These are phyloP conservation scores for Dactylellina parvicollis DNA, from an alignment of 2,329 filamentous ascomycete genomes.

Conservation along the genomic window DNA sequence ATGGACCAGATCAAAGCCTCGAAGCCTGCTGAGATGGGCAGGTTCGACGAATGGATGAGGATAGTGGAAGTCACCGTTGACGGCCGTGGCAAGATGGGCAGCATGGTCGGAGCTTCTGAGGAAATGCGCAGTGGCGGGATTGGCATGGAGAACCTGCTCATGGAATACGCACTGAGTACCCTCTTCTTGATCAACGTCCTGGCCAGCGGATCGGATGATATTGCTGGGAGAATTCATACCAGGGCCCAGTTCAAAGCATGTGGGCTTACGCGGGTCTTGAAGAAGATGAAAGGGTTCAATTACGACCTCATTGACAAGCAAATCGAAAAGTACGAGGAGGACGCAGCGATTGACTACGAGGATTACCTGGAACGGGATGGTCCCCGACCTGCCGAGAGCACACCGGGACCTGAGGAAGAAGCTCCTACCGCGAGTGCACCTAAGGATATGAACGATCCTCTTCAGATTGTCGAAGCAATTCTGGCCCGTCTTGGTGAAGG, in stretches of 20 bases:
- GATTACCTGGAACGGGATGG: constrained; percentile 90
- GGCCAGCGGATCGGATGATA: constrained; percentile 85
- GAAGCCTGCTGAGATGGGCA: constrained; percentile 87
- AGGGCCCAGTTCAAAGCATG: constrained; percentile 95
- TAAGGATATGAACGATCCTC: constrained; percentile 90
- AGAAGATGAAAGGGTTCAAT: constrained; percentile 97
- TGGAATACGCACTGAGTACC: constrained; percentile 97
- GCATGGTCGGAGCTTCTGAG: constrained; percentile 93
- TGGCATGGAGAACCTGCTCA: constrained; percentile 97
- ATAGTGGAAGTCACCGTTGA: constrained; percentile 97
- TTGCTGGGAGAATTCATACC: constrained; percentile 92
- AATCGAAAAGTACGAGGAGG: constrained; percentile 88
- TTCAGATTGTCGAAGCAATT: constrained; percentile 94
- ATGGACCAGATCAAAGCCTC: constrained; percentile 85
- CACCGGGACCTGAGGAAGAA: constrained; percentile 79
- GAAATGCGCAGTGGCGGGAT: constrained; percentile 95
- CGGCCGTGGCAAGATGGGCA: constrained; percentile 98
- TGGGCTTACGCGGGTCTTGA: constrained; percentile 91
- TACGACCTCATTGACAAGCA: constrained; percentile 99
- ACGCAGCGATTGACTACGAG: constrained; percentile 98
- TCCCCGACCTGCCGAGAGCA: constrained; percentile 16
- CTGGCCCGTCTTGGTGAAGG: constrained; percentile 83
- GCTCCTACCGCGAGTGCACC: constrained; percentile 68
- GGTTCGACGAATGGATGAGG: constrained; percentile 98
- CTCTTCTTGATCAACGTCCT: constrained; percentile 95